Evolutionary conservation across 768 basidiomycete species (phyloP).

Genomic region (Calocybe gangraenosa): DNA sequence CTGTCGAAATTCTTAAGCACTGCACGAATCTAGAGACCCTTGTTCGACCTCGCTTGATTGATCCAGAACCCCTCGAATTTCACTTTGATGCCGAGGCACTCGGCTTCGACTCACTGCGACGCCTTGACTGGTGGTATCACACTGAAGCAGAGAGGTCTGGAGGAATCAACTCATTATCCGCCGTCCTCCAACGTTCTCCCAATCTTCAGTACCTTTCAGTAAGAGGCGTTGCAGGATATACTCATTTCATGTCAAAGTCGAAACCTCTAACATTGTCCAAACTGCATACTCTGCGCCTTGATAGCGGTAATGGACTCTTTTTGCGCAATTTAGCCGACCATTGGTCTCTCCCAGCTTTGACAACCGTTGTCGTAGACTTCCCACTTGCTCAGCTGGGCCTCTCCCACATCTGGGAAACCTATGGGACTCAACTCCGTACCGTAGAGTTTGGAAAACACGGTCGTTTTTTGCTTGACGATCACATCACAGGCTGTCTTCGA

Average conservation of each 20-base stretch:
- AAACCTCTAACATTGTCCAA: conserved; percentile 34
- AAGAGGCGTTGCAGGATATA: conserved; percentile 38
- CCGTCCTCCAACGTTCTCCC: conserved; percentile 49
- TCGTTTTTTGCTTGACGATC: conserved; percentile 48
- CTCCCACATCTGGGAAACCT: conserved; percentile 42
- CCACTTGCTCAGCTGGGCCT: conserved; percentile 34
- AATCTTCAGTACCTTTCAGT: conserved; percentile 56
- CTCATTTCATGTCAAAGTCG: conserved; percentile 19
- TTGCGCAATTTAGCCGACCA: conserved; percentile 39
- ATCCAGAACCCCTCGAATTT: conserved; percentile 33
- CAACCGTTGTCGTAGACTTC: conserved; percentile 48
- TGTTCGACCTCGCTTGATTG: conserved; percentile 37
- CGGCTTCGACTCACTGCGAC: conserved; percentile 45
- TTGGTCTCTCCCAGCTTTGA: conserved; percentile 54
- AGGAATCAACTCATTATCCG: conserved; percentile 57
- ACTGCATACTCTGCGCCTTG: conserved; percentile 52
- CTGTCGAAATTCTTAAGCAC: conserved; percentile 42
- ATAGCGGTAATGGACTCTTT: conserved; percentile 44
- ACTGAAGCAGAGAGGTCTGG: conserved; percentile 54
- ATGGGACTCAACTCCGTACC: conserved; percentile 45
- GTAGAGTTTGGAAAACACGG: conserved; percentile 58
- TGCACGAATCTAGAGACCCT: conserved; percentile 54
- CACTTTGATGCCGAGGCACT: conserved; percentile 49
- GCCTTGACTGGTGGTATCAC: conserved; percentile 69
- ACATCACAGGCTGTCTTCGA: conserved; percentile 41